Evolutionary conservation across 176 grass and related monocot species (phyloP), one percentile per base, ranked within the genome.

Genomic region (Aegilops sharonensis): DNA sequence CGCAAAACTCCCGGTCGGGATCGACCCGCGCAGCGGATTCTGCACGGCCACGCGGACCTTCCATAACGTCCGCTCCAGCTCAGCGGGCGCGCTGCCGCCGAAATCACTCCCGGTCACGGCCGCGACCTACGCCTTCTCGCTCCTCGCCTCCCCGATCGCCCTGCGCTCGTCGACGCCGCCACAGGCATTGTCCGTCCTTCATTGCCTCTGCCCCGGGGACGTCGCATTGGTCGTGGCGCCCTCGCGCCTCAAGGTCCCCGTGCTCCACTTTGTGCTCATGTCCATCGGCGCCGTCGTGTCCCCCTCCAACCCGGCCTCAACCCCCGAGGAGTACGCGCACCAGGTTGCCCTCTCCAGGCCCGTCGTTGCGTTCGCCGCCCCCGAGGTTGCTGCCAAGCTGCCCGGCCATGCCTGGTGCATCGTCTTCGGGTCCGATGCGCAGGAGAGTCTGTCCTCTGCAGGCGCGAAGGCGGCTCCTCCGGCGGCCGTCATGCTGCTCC

Each of bases 1-100:
- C 30, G 30, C 30, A 52, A 52, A 17, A 13, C 4, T 4, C 61
- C 11, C 60, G 3, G 61, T 32, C 9, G 78, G 72, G 14, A 39
- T 85, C 74, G 93, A 92, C 76, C 73, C 62, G 23, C 79, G 80
- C 50, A 91, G 80, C 86, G 93, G 91, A 79, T 95, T 83, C 91
- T 83, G 81, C 88, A 57, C 65, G 6, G 63, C 82, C 11, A 92
- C 88, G 52, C 35, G 80, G 78, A 95, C 45, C 75, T 95, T 89
- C 91, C 83, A 84, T 57, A 95, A 91, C 91, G 77, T 92, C 64
- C 88, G 93, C 85, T 9, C 70, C 3, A 17, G 14, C 14, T 52
- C 48, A 17, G 3, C 68, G 6, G 24, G 9, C 39, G 8, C 39
- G 1, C 85, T 90, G 11, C 89, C 82, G 64, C 84, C 91, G 62